These are phyloP conservation scores for Metschnikowia sp. DNA, from an alignment of 805 yeast species.

Conservation along the genomic window DNA sequence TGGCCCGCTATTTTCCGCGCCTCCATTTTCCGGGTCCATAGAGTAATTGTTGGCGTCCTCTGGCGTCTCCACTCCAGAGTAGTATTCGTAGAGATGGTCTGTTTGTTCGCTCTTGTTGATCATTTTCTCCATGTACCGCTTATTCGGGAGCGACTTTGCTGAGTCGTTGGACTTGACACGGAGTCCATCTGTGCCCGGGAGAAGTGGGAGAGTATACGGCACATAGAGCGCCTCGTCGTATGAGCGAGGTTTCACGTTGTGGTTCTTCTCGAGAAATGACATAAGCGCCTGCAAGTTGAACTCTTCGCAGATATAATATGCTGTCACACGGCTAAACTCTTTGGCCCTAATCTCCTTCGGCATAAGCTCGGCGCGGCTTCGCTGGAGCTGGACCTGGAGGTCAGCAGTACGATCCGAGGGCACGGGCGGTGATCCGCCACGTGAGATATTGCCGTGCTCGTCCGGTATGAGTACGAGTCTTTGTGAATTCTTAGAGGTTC, in stretches of 20 bases:
- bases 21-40: constrained; percentile 44
- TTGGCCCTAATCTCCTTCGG: constrained; percentile 57
- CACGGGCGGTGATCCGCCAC: constrained; percentile 10
- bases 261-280: constrained; percentile 62
- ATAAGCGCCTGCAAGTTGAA: constrained; percentile 63
- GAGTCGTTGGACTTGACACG: constrained; percentile 69
- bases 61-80: constrained; percentile 70
- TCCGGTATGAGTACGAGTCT: constrained; percentile 85
- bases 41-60: constrained; percentile 50
- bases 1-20: constrained; percentile 46
- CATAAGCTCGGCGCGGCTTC: constrained; percentile 55
- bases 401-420: constrained; percentile 14
- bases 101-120: constrained; percentile 79
- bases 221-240: constrained; percentile 94
- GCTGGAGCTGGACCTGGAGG: constrained; percentile 29
- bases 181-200: constrained; percentile 80
- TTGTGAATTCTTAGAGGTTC: constrained; percentile 85
- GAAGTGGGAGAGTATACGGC: constrained; percentile 80
- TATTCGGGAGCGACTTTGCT: constrained; percentile 39
- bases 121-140: constrained; percentile 64
- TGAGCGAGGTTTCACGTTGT: constrained; percentile 78
- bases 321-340: constrained; percentile 81
- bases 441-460: constrained; percentile 20
- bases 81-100: constrained; percentile 90
- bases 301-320: constrained; percentile 85